A percentile compares a stretch with the other conserved stretches of the same genome.
Evolutionary conservation across 139 green algal species (phyloP).

Genomic region (Klebsormidium nitens): DNA sequence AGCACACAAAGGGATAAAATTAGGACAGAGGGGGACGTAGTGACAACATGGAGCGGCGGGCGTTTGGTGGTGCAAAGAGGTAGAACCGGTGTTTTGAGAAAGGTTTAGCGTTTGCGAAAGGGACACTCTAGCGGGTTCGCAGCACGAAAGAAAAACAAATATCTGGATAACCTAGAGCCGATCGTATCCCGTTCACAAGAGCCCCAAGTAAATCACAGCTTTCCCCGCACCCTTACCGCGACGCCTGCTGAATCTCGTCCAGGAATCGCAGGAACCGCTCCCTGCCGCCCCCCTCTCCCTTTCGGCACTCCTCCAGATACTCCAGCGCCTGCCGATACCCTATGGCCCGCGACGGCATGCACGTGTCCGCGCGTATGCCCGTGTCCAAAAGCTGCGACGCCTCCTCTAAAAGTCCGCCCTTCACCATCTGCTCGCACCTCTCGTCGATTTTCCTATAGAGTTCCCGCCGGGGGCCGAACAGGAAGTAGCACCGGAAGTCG

Average conservation of each 20-base stretch:
- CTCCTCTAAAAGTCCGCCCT: slow-evolving; percentile 20
- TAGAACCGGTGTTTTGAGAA: background rate
- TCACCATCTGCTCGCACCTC: slow-evolving; percentile 37
- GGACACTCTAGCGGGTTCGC: no score
- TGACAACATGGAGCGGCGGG: background rate
- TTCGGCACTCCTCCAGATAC: slow-evolving; percentile 22
- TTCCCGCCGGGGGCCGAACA: slow-evolving; percentile 25
- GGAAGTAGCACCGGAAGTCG: slow-evolving; percentile 40
- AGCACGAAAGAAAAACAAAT: no score
- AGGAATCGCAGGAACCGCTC: slow-evolving; percentile 18
- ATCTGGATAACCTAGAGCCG: no score
- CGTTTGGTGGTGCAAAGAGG: background rate
- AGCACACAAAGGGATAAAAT: no score
- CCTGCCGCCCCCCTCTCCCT: background rate
- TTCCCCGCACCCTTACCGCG: background rate
- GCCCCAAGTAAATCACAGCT: background rate
- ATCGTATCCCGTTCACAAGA: no score
- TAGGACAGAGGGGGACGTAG: no score
- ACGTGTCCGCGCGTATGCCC: slow-evolving; percentile 9
- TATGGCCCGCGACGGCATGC: slow-evolving; percentile 27
- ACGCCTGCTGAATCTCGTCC: slow-evolving; percentile 26
- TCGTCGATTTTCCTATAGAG: slow-evolving; percentile 29
- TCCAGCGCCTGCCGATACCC: slow-evolving; percentile 34
- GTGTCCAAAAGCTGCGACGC: slow-evolving; percentile 15
- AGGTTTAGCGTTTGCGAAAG: no score